Conservation (phyloP, 768 basidiomycete genomes). For the Guyanaporus albipodus region DNA sequence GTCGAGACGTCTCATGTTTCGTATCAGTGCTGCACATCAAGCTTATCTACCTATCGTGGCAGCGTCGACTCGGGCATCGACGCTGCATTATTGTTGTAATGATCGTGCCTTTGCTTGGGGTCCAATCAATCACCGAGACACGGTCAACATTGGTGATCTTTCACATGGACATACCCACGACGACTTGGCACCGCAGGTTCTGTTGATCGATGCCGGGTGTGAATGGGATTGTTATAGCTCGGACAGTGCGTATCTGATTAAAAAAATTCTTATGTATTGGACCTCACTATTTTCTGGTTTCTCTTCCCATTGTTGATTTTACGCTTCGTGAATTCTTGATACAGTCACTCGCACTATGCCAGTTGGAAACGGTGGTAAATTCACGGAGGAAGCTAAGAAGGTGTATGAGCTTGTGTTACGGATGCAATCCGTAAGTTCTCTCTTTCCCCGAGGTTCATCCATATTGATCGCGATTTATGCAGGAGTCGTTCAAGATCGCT, state of each 20-base stretch:
- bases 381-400: slow-evolving; percentile 71
- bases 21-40: slow-evolving; percentile 68
- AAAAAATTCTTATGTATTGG: not conserved
- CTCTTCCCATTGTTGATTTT: not conserved
- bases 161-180: slow-evolving; percentile 33
- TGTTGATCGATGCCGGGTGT: slow-evolving; percentile 93
- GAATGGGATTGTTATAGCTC: slow-evolving; percentile 74
- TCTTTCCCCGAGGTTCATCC: not conserved
- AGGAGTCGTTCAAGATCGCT: slow-evolving; percentile 68
- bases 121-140: slow-evolving; percentile 55
- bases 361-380: slow-evolving; percentile 91
- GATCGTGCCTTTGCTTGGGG: slow-evolving; percentile 86
- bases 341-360: slow-evolving; percentile 80
- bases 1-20: not conserved
- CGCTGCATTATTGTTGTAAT: slow-evolving; percentile 94
- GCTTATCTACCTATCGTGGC: slow-evolving; percentile 94
- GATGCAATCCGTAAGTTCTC: slow-evolving; percentile 73
- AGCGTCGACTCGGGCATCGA: slow-evolving; percentile 79
- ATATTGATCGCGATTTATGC: slow-evolving; percentile 18
- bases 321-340: slow-evolving; percentile 35
- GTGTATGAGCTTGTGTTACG: slow-evolving; percentile 86
- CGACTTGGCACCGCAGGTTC: slow-evolving; percentile 56
- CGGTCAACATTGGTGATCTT: slow-evolving; percentile 48
- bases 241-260: slow-evolving; percentile 44
- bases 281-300: not conserved